Percentiles rank a stretch among this genome's conserved stretches.
These are phyloP conservation scores for Mrakia blollopis DNA, from an alignment of 768 basidiomycete genomes.

Conservation along the genomic window DNA sequence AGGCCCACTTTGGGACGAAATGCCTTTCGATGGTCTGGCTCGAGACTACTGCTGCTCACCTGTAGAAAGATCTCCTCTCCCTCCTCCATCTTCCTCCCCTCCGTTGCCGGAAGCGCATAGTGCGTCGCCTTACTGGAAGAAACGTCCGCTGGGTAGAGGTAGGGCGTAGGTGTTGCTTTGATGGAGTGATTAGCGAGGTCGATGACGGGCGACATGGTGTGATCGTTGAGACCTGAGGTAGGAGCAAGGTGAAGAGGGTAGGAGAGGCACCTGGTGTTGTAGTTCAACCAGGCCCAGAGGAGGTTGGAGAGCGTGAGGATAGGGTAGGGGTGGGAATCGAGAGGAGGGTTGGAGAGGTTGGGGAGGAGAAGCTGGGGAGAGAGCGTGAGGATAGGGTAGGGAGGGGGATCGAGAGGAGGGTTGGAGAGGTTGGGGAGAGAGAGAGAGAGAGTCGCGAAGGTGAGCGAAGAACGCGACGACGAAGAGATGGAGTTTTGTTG, in stretches of 20 bases:
- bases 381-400: too few species aligned
- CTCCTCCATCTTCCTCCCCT: conserved; percentile 40
- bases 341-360: not conserved
- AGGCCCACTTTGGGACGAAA: too few species aligned
- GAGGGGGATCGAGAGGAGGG: conserved; percentile 9
- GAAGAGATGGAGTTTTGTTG: not conserved
- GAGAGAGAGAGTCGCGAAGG: not conserved
- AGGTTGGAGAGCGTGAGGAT: conserved; percentile 49
- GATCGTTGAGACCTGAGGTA: conserved; percentile 49
- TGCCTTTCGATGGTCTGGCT: too few species aligned
- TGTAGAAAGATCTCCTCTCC: conserved; percentile 65
- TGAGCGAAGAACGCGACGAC: not conserved
- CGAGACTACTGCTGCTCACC: too few species aligned
- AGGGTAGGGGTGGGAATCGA: conserved; percentile 16
- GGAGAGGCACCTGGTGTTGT: conserved; percentile 86
- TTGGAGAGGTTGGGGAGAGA: too few species aligned
- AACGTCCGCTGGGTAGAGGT: conserved; percentile 2
- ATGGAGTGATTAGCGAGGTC: conserved; percentile 79
- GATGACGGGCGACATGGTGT: conserved; percentile 81
- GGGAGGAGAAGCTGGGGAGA: conserved; percentile 16
- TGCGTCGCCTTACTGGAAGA: conserved; percentile 1
- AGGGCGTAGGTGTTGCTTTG: conserved; percentile 7
- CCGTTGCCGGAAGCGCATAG: conserved; percentile 23
- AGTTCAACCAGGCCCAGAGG: conserved; percentile 79
- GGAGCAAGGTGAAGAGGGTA: conserved; percentile 46